Conservation (phyloP, 164 flowering plant species). For the Liquidambar formosana region DNA sequence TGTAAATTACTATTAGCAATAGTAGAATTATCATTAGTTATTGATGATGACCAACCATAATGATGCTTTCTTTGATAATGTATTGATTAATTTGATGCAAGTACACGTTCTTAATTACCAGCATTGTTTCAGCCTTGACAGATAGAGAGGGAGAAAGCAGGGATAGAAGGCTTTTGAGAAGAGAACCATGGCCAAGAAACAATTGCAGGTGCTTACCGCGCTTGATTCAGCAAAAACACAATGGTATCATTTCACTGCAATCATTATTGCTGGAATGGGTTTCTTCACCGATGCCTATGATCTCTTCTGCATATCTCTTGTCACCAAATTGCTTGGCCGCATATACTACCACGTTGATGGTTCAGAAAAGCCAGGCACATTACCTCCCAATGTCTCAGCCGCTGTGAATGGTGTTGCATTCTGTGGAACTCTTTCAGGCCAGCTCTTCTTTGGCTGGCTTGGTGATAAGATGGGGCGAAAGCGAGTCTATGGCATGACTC, state of each 20-base stretch:
- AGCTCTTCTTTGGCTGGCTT: constrained; percentile 88
- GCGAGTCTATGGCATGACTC: constrained; percentile 75
- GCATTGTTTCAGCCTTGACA: not conserved
- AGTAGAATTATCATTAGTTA: too few relatives aligned
- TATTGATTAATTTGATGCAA: too few relatives aligned
- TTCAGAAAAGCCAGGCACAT: constrained; percentile 53
- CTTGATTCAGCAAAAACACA: constrained; percentile 81
- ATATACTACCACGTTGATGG: constrained; percentile 66
- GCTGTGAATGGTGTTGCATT: constrained; percentile 86
- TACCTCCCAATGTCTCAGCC: constrained; percentile 76
- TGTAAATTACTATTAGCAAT: too few relatives aligned
- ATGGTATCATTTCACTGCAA: constrained; percentile 92
- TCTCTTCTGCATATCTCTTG: constrained; percentile 82
- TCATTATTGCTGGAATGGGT: constrained; percentile 86
- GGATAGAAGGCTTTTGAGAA: not conserved
- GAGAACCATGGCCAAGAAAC: constrained; percentile 41
- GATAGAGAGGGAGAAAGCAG: constrained; percentile 3
- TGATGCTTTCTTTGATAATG: too few relatives aligned
- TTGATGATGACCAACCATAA: too few relatives aligned
- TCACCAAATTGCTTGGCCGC: constrained; percentile 80
- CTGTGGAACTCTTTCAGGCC: constrained; percentile 73
- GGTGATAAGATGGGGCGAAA: constrained; percentile 89
- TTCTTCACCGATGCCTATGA: constrained; percentile 93
- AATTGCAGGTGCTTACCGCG: constrained; percentile 61
- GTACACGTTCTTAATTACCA: too few relatives aligned